Percentiles rank a stretch among this genome's conserved stretches.
These are phyloP conservation scores for Chenopodium formosanum DNA, from an alignment of 148 eudicot species.

Conservation along the genomic window DNA sequence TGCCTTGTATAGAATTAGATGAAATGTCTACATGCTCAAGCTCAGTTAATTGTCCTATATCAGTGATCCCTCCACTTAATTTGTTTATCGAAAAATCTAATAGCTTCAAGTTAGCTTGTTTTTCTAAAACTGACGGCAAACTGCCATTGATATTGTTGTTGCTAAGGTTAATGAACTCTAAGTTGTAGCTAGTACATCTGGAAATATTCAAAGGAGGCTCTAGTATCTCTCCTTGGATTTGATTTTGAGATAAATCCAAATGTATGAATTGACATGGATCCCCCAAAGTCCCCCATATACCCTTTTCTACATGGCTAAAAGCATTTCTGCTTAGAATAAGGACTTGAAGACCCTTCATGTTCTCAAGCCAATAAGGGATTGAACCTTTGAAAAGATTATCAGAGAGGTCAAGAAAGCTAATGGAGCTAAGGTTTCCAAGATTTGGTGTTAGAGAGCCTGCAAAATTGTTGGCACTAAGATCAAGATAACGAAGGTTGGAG, in stretches of 20 bases:
- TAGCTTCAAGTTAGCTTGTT: too few species aligned
- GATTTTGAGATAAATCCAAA: background rate
- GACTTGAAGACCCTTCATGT: background rate
- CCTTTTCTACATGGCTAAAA: background rate
- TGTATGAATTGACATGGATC: background rate
- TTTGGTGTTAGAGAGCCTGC: background rate
- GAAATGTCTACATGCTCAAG: slow-evolving; percentile 11
- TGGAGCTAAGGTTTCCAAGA: background rate
- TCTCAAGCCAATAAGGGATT: background rate
- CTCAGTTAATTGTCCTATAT: background rate
- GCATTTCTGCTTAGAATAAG: background rate
- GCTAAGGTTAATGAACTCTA: slow-evolving; percentile 5
- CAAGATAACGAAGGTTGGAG: background rate
- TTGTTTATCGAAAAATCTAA: too few species aligned
- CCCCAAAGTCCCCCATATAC: background rate
- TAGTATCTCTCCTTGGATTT: background rate
- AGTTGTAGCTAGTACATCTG: background rate
- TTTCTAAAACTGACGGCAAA: background rate
- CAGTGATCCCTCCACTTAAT: too few species aligned
- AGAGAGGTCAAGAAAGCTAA: background rate
- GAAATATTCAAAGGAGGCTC: background rate
- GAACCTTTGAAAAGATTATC: background rate
- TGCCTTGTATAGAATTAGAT: slow-evolving; percentile 9
- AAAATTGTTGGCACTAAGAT: background rate
- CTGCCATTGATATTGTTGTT: background rate